Conservation (phyloP, 176 grass and related monocot genomes). For the Aegilops sharonensis region DNA sequence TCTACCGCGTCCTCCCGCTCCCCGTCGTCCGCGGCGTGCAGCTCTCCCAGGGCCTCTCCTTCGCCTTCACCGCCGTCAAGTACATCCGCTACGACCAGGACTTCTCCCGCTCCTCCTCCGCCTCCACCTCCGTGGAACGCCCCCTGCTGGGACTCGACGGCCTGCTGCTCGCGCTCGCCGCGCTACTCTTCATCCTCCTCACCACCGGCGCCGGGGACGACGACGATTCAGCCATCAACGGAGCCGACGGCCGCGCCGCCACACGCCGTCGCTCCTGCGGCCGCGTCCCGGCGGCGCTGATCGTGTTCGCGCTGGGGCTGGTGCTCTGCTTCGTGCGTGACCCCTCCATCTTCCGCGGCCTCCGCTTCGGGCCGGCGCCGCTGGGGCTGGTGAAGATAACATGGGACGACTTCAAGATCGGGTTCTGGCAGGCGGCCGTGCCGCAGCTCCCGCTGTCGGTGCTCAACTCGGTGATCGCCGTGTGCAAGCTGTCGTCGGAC, state of each 20-base stretch:
- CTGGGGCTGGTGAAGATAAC: conserved; percentile 54
- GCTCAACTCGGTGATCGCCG: conserved; percentile 87
- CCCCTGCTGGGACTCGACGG: conserved; percentile 73
- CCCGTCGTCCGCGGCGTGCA: conserved; percentile 84
- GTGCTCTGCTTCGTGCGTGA: conserved; percentile 76
- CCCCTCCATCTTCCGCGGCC: conserved; percentile 54
- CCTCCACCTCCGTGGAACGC: conserved; percentile 46
- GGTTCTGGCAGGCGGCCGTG: conserved; percentile 69
- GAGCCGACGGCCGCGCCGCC: not conserved
- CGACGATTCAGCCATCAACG: conserved; percentile 16
- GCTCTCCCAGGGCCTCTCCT: conserved; percentile 81
- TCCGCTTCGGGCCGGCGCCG: conserved; percentile 66
- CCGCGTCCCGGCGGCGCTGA: conserved; percentile 61
- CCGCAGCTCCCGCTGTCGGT: conserved; percentile 87
- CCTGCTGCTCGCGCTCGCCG: conserved; percentile 59
- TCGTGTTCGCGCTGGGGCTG: conserved; percentile 70
- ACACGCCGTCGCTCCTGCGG: conserved; percentile 19
- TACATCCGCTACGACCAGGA: conserved; percentile 82
- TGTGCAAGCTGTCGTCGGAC: conserved; percentile 92
- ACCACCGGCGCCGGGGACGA: conserved; percentile 67
- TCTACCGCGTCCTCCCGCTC: conserved; percentile 75
- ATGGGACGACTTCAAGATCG: conserved; percentile 65
- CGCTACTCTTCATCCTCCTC: conserved; percentile 76
- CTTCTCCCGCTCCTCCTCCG: conserved; percentile 60
- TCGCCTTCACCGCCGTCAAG: conserved; percentile 82